Evolutionary conservation across 768 basidiomycete species (phyloP).

Genomic region (Boletus rex-veris): DNA sequence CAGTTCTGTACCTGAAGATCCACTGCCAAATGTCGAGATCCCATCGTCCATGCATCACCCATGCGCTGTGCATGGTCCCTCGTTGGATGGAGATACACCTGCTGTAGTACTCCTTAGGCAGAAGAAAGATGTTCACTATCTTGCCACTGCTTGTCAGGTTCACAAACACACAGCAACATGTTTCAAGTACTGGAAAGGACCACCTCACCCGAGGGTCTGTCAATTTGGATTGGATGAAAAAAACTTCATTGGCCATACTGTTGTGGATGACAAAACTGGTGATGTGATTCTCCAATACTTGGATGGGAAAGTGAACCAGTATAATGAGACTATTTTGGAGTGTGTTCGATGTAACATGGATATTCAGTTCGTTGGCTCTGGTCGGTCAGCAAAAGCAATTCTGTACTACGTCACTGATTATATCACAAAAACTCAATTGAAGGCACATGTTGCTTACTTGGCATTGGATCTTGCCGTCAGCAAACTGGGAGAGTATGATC

Average conservation of each 20-base stretch:
- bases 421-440: not conserved
- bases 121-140: not conserved
- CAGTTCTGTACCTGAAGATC: rapidly evolving
- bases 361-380: not conserved
- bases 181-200: not conserved
- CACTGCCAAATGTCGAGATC: not conserved
- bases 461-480: not conserved
- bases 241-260: not conserved
- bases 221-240: not conserved
- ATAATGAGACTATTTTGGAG: not conserved
- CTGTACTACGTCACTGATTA: not conserved
- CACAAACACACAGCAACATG: not conserved
- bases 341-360: not conserved
- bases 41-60: not conserved
- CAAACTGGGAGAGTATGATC: not conserved
- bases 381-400: not conserved
- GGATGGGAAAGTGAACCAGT: not conserved
- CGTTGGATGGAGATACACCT: not conserved
- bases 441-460: not conserved
- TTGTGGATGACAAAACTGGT: not conserved
- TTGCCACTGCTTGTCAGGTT: not conserved
- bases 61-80: not conserved
- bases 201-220: not conserved
- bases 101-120: not conserved
- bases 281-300: not conserved